Evolutionary conservation across 495 filamentous ascomycete species (phyloP), one percentile per base, ranked within the genome.

Genomic region (Evernia prunastri): DNA sequence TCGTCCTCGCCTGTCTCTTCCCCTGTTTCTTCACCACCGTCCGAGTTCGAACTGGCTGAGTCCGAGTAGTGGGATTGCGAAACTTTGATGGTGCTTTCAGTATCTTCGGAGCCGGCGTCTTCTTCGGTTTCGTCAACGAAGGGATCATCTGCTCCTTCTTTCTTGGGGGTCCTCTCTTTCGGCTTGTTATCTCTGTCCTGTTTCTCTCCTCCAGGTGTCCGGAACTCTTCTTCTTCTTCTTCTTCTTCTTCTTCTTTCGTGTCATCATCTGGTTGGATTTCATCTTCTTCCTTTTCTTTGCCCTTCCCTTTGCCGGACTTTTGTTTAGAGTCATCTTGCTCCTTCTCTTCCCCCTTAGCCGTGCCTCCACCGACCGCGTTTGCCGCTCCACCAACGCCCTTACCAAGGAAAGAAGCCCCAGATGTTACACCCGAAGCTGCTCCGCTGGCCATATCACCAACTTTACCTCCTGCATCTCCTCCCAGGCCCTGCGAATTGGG

Each of bases 381-480:
- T 35, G 57, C 56, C 25, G 33, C 56, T 39, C 56, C 56, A 33
- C 56, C 33, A 13, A 53, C 49, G 12, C 49, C 49, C 31, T 31
- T 53, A 33, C 56, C 33, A 18, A 59, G 36, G 17, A 20, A 39
- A 33, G 57, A 59, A 40, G 40, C 57, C 23, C 57, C 57, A n/a
- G 36, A 40, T 1, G 36, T 40, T 45, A 45, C 57, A n/a, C 57
- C 57, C 6, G 57, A 59, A 40, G 57, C 57, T 40, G 33, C 57
- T 2, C 57, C 57, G n/a, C 57, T 45, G 40, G 57, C 57, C 57
- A 59, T 40, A 9, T 59, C 57, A 35, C 57, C 20, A 5, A 36
- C 35, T 15, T 59, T 59, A n/a, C 40, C 57, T 7, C 57, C 57
- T 15, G 57, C 57, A 31, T 59, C 57, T 27, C 57, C 57, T 27